Percentiles rank a stretch among this genome's conserved stretches.
phyloP scores from a whole-genome alignment of 2,329 filamentous ascomycete species.

The Xylaria sp. region DNA sequence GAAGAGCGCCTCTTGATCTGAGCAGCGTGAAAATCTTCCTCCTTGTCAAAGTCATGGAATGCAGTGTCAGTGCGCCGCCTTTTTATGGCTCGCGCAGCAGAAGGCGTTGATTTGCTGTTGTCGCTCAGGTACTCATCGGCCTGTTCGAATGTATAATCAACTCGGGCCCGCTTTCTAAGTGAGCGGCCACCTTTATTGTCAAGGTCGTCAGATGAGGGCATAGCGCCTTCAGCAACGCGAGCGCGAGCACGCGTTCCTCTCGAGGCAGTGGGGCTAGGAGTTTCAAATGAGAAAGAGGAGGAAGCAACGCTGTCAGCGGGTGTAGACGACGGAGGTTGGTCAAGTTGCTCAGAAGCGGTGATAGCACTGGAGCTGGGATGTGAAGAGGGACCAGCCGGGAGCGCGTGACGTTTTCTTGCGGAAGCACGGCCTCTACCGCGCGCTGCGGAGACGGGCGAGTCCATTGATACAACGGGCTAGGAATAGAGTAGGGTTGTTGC shows the following conservation, averaged over 20 bases:
- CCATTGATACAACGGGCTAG: conserved; percentile 34
- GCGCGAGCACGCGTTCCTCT: conserved; percentile 52
- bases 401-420: conserved; percentile 37
- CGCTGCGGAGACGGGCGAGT: conserved; percentile 34
- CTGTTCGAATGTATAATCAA: conserved; percentile 63
- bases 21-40: conserved; percentile 34
- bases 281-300: conserved; percentile 37
- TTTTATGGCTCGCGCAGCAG: conserved; percentile 37
- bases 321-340: conserved; percentile 30
- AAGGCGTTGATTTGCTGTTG: conserved; percentile 34
- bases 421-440: conserved; percentile 38
- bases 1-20: conserved; percentile 40
- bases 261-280: conserved; percentile 40
- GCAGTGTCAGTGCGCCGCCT: conserved; percentile 39
- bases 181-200: conserved; percentile 64
- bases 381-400: conserved; percentile 32
- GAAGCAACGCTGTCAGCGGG: conserved; percentile 31
- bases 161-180: conserved; percentile 60
- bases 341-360: conserved; percentile 13
- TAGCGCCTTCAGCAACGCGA: conserved; percentile 47
- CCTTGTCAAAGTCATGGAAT: conserved; percentile 34
- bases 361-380: conserved; percentile 27
- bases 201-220: conserved; percentile 51
- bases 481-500: neutral
- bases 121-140: conserved; percentile 52